Conservation (phyloP, 2,329 filamentous ascomycete genomes). For the Didymella pomorum region DNA sequence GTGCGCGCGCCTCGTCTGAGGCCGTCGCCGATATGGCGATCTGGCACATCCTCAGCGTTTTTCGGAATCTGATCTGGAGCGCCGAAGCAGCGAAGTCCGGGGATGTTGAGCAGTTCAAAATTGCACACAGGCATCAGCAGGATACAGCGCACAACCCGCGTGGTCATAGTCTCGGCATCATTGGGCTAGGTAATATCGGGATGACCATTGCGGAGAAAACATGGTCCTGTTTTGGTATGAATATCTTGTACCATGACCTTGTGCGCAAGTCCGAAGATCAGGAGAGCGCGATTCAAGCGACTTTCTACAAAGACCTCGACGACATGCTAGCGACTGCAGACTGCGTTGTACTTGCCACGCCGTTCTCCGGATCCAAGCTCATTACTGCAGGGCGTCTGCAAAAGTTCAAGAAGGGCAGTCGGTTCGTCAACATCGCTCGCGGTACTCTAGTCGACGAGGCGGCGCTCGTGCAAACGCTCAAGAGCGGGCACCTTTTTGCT, state of each 20-base stretch:
- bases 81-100: not conserved
- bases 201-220: not conserved
- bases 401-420: not conserved
- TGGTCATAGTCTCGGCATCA: not conserved
- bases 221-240: not conserved
- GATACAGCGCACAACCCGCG: not conserved
- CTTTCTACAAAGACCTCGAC: not conserved
- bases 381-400: not conserved
- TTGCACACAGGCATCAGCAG: not conserved
- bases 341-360: not conserved
- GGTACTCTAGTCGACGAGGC: not conserved
- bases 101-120: not conserved
- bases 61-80: not conserved
- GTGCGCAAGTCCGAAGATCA: not conserved
- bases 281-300: not conserved
- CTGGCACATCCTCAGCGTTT: not conserved
- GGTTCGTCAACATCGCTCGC: not conserved
- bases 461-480: not conserved
- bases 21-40: not conserved
- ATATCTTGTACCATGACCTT: not conserved
- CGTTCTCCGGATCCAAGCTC: not conserved
- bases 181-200: not conserved
- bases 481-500: not conserved
- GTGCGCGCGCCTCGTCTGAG: not conserved
- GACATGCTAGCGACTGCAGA: not conserved